phyloP scores from a whole-genome alignment of 257 asterid genomes.

The Nicotiana undulata region DNA sequence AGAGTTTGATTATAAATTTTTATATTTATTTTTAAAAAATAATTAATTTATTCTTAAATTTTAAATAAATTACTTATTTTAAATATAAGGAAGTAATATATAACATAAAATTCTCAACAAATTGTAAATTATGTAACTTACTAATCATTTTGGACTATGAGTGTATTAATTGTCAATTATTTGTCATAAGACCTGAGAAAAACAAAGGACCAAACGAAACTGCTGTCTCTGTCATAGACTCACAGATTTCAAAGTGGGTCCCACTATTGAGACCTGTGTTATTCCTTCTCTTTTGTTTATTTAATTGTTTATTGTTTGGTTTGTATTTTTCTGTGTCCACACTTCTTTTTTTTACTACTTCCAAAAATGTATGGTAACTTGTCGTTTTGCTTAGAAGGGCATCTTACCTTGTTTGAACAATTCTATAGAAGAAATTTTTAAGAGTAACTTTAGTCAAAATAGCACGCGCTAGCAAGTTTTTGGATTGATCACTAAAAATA shows the following conservation, averaged over 20 bases:
- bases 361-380: neutral
- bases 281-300: neutral
- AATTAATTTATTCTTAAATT: too few species aligned
- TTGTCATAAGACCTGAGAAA: slow-evolving; percentile 8
- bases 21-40: too few species aligned
- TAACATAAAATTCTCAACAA: too few species aligned
- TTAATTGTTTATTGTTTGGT: neutral
- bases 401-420: neutral
- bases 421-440: neutral
- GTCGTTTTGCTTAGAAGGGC: neutral
- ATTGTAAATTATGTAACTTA: too few species aligned
- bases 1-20: too few species aligned
- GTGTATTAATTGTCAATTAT: neutral
- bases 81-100: too few species aligned
- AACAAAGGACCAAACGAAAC: slow-evolving; percentile 30
- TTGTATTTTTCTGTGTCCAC: neutral
- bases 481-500: too few species aligned
- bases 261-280: slow-evolving; percentile 25
- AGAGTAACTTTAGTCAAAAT: too few species aligned
- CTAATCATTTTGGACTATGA: neutral
- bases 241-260: slow-evolving; percentile 43
- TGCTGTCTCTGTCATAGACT: slow-evolving; percentile 54
- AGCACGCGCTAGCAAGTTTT: too few species aligned
- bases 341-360: neutral
- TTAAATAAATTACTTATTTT: too few species aligned